Conservation (phyloP, 768 basidiomycete species). For the Russula lepida region DNA sequence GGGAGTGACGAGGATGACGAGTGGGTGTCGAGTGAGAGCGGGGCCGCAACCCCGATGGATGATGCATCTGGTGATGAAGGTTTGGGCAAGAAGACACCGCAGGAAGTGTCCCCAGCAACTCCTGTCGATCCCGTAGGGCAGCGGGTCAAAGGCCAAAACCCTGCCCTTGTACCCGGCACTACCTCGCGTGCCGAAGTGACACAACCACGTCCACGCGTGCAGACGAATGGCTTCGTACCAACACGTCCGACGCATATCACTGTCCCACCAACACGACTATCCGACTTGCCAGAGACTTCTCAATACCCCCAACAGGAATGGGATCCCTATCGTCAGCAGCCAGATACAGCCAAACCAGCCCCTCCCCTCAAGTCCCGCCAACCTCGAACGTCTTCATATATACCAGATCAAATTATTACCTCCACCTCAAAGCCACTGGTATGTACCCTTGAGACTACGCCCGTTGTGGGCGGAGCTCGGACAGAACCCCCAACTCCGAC, state of each 20-base stretch:
- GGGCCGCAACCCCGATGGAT: constrained; percentile 50
- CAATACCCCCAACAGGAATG: background rate
- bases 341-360: background rate
- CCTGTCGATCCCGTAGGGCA: constrained; percentile 10
- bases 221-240: constrained; percentile 12
- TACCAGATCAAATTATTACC: background rate
- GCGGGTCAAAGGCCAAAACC: constrained; percentile 12
- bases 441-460: background rate
- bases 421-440: background rate
- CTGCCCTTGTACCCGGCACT: constrained; percentile 21
- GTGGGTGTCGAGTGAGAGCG: constrained; percentile 75
- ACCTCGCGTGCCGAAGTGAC: constrained; percentile 27
- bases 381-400: background rate
- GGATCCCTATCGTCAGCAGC: constrained; percentile 2
- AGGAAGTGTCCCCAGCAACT: constrained; percentile 20
- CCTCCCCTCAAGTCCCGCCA: background rate
- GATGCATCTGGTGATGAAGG: constrained; percentile 37
- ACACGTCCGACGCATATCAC: constrained; percentile 3
- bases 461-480: constrained; percentile 12
- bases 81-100: constrained; percentile 23
- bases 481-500: constrained; percentile 26
- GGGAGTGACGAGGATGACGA: constrained; percentile 54
- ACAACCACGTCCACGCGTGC: constrained; percentile 22
- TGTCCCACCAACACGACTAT: background rate
- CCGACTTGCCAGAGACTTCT: background rate